A percentile compares a stretch with the other conserved stretches of the same genome.
Evolutionary conservation across 2,329 filamentous ascomycete species (phyloP).

Genomic region (Simplicillium aogashimaense): DNA sequence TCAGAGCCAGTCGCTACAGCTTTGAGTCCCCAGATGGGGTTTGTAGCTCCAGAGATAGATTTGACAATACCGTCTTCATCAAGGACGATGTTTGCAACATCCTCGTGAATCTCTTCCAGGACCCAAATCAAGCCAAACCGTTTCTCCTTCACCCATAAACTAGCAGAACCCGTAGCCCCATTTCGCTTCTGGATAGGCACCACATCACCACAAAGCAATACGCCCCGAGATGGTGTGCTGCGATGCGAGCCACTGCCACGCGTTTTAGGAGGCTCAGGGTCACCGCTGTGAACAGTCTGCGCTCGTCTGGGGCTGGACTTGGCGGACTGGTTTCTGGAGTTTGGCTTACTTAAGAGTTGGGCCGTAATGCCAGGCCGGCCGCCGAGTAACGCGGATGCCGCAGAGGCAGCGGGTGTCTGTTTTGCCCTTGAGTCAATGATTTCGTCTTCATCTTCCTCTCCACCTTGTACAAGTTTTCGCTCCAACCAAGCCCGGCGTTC

Average conservation of each 20-base stretch:
- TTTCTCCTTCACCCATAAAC: conserved; percentile 98
- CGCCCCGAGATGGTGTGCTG: conserved; percentile 71
- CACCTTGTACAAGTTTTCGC: conserved; percentile 57
- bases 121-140: conserved; percentile 92
- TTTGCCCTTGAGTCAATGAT: conserved; percentile 19
- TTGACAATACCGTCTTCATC: conserved; percentile 69
- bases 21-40: conserved; percentile 76
- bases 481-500: conserved; percentile 86
- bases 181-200: conserved; percentile 96
- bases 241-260: conserved; percentile 50
- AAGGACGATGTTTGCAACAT: conserved; percentile 67
- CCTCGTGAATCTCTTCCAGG: conserved; percentile 92
- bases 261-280: conserved; percentile 44
- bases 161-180: conserved; percentile 82
- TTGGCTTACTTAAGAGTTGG: conserved; percentile 75
- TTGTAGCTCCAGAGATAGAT: conserved; percentile 63
- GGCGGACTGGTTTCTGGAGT: conserved; percentile 45
- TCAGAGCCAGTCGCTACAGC: conserved; percentile 58
- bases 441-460: conserved; percentile 22
- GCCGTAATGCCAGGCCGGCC: conserved; percentile 72
- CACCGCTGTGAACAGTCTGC: conserved; percentile 52
- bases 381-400: conserved; percentile 50
- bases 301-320: conserved; percentile 46
- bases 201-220: conserved; percentile 92
- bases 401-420: conserved; percentile 26